A percentile compares a stretch with the other conserved stretches of the same genome.
phyloP scores from a whole-genome alignment of 441 rosid genomes.

The Erodium chrysanthum region DNA sequence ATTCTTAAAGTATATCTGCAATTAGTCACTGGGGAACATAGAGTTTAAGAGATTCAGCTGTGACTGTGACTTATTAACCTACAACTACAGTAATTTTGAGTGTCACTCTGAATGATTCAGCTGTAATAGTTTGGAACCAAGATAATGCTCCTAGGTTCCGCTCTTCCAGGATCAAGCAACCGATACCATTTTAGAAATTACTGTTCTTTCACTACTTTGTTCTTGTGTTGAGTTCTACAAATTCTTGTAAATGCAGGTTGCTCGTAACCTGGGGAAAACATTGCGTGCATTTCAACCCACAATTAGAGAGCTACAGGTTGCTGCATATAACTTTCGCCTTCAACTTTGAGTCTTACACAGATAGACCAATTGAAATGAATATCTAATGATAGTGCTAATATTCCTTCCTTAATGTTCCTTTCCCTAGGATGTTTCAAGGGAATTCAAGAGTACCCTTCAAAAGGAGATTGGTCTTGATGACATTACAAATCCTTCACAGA shows the following conservation, averaged over 20 bases:
- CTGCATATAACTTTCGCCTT: conserved; percentile 12
- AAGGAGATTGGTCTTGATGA: conserved; percentile 88
- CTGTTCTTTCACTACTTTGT: background rate
- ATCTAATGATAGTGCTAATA: conserved; percentile 13
- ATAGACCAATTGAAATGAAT: conserved; percentile 6
- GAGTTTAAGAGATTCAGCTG: background rate
- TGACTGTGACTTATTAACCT: no score
- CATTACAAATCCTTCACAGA: conserved; percentile 33
- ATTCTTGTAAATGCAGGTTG: conserved; percentile 45
- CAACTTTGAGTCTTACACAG: background rate
- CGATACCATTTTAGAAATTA: background rate
- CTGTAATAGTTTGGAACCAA: background rate
- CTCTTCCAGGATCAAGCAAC: background rate
- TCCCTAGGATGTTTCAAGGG: conserved; percentile 82
- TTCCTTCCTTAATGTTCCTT: background rate
- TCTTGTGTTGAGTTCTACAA: background rate
- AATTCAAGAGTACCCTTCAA: conserved; percentile 86
- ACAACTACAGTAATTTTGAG: background rate
- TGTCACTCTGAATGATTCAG: background rate
- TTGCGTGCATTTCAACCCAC: conserved; percentile 86
- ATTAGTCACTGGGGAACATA: background rate
- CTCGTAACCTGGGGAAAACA: conserved; percentile 81
- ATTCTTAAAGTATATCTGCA: background rate
- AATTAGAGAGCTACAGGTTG: conserved; percentile 83
- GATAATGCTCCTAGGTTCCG: no score